These are phyloP conservation scores for Ascochyta fabae DNA, from an alignment of 2,329 filamentous ascomycete species.

Conservation along the genomic window DNA sequence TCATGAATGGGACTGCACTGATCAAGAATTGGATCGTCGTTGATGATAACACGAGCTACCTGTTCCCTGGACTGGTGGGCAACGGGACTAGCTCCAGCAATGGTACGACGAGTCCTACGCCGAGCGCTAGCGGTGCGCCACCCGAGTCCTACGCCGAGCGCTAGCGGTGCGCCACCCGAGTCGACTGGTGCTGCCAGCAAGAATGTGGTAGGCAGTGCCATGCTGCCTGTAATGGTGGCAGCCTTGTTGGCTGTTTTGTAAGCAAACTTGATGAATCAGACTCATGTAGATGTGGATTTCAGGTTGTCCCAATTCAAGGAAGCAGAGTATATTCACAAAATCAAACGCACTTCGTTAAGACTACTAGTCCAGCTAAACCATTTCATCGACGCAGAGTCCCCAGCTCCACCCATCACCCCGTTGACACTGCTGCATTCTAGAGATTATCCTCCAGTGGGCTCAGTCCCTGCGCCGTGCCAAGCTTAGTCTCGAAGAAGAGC, in stretches of 20 bases:
- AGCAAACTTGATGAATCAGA: no score
- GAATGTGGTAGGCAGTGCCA: not conserved
- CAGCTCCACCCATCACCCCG: no score
- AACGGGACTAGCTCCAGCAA: slow-evolving; percentile 23
- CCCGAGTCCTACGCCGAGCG: not conserved
- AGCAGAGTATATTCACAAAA: not conserved
- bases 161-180: not conserved
- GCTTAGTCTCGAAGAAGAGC: slow-evolving; percentile 52
- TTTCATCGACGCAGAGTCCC: no score
- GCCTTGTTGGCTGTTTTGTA: not conserved
- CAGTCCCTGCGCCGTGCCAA: slow-evolving; percentile 54
- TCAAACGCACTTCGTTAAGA: not conserved
- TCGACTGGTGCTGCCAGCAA: not conserved
- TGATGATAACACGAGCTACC: slow-evolving; percentile 38
- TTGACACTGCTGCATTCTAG: not conserved
- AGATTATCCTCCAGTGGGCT: slow-evolving; percentile 45
- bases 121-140: not conserved
- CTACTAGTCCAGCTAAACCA: no score
- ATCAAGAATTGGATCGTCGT: slow-evolving; percentile 46
- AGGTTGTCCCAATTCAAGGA: not conserved
- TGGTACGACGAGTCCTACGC: not conserved
- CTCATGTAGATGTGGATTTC: not conserved
- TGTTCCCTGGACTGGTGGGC: slow-evolving; percentile 36
- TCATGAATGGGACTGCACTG: slow-evolving; percentile 41
- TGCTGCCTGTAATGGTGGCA: not conserved